Base-by-base conservation (phyloP, 2,329 filamentous ascomycete species). In the Fusarium sp. region DNA sequence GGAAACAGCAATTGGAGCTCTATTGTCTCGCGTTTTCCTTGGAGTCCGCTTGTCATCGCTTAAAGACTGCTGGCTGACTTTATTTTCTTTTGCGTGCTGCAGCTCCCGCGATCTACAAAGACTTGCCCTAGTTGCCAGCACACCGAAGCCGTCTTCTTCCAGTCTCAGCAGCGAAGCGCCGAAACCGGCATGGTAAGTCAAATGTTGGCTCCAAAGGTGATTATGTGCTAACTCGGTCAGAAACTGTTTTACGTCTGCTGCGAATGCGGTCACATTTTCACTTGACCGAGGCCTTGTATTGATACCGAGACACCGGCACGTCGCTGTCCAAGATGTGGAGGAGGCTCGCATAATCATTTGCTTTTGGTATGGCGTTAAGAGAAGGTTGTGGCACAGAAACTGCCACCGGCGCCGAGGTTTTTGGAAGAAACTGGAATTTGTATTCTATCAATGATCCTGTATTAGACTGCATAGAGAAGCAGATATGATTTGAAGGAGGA, bases 211-310 rank as follows among this genome's bases (percentile, higher is more conserved):
- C 8, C 6, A 11, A n/a, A 23, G 36, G 32, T 21, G 23, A 8
- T 32, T 35, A 42, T 3, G 8, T 10, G 17, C 49, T 63, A 51
- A 66, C 49, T 25, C 17, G 32, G 10, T 6, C 68, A 95, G 92
- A 93, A 93, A 92, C 79, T 95, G 43, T 94, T 94, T 75, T 94
- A 93, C 72, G 95, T 99, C 52, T 99, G 95, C 83, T 95, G 91
- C 81, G 87, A 88, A 58, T 99, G 95, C 78, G 92, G 93, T 78
- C 87, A 94, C 75, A 95, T 97, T 71, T 97, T 93, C 75, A 80
- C 83, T 72, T 88, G 77, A 70, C 70, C 61, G 59, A 59, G 45
- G 39, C 54, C 51, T 55, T 61, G 47, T 58, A 68, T 70, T 63
- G 63, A 70, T 71, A 68, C 59, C 65, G 56, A 47, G 61, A 52